phyloP scores from a whole-genome alignment of 495 filamentous ascomycete species.

The Entonaema liquescens region DNA sequence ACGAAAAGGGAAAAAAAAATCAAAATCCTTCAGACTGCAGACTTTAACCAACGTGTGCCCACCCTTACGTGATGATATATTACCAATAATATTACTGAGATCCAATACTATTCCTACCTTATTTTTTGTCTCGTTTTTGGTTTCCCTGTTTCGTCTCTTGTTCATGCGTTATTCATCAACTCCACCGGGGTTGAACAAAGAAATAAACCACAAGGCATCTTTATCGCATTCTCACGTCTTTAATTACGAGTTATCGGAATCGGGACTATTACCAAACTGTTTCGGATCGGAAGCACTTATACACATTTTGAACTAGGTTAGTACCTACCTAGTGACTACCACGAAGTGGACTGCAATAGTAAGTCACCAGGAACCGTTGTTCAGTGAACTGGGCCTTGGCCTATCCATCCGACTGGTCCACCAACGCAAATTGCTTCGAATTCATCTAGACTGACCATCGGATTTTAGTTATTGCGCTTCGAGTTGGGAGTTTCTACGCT shows the following conservation, averaged over 20 bases:
- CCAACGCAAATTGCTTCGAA: constrained; percentile 9
- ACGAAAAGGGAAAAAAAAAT: constrained; percentile 23
- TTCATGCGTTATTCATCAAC: background rate
- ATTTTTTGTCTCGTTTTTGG: background rate
- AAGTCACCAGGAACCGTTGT: background rate
- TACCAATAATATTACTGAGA: background rate
- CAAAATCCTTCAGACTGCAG: constrained; percentile 16
- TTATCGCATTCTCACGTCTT: background rate
- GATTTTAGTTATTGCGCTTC: constrained; percentile 7
- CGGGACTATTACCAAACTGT: background rate
- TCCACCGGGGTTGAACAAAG: background rate
- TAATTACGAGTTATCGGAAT: background rate
- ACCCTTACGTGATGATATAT: background rate
- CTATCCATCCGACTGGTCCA: constrained; percentile 1
- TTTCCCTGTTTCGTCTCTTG: background rate
- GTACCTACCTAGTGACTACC: background rate
- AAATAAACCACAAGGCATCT: background rate
- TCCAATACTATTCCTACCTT: background rate
- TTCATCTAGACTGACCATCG: constrained; percentile 2
- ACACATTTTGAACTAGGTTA: background rate
- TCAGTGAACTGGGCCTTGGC: background rate
- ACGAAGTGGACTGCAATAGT: background rate
- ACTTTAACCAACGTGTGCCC: background rate
- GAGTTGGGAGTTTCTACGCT: background rate
- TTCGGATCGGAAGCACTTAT: background rate